These are phyloP conservation scores for Stephania japonica DNA, from an alignment of 164 flowering plant genomes.

Conservation along the genomic window DNA sequence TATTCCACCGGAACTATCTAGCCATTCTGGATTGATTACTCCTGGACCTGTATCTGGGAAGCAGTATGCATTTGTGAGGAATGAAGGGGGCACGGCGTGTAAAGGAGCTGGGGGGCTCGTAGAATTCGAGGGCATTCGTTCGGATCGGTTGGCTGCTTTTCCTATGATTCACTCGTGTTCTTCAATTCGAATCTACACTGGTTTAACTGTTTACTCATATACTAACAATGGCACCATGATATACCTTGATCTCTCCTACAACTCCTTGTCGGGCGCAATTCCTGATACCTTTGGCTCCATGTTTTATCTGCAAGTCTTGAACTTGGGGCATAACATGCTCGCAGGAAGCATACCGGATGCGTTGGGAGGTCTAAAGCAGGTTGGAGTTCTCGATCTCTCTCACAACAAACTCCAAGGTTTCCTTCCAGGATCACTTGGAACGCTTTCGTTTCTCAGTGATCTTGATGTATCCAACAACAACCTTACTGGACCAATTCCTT, in stretches of 20 bases:
- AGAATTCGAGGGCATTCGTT: slow-evolving; percentile 66
- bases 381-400: slow-evolving; percentile 74
- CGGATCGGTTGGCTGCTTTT: slow-evolving; percentile 39
- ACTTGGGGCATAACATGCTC: slow-evolving; percentile 66
- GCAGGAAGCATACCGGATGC: slow-evolving; percentile 57
- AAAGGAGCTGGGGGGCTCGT: slow-evolving; percentile 81
- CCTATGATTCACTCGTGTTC: slow-evolving; percentile 67
- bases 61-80: slow-evolving; percentile 77
- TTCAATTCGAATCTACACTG: slow-evolving; percentile 64
- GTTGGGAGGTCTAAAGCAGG: slow-evolving; percentile 48
- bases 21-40: slow-evolving; percentile 47
- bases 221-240: slow-evolving; percentile 63
- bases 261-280: slow-evolving; percentile 52
- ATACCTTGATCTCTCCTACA: slow-evolving; percentile 85
- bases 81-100: slow-evolving; percentile 78
- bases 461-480: slow-evolving; percentile 85
- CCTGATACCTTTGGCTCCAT: slow-evolving; percentile 57
- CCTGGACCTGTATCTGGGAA: slow-evolving; percentile 68
- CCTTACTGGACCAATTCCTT: slow-evolving; percentile 67
- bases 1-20: slow-evolving; percentile 53
- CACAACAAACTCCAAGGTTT: slow-evolving; percentile 61
- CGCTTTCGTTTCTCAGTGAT: slow-evolving; percentile 68
- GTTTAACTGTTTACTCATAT: slow-evolving; percentile 53
- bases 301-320: slow-evolving; percentile 60
- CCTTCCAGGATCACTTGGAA: slow-evolving; percentile 56